phyloP scores from a whole-genome alignment of 2,329 filamentous ascomycete genomes.

The Verticillium alfalfae region DNA sequence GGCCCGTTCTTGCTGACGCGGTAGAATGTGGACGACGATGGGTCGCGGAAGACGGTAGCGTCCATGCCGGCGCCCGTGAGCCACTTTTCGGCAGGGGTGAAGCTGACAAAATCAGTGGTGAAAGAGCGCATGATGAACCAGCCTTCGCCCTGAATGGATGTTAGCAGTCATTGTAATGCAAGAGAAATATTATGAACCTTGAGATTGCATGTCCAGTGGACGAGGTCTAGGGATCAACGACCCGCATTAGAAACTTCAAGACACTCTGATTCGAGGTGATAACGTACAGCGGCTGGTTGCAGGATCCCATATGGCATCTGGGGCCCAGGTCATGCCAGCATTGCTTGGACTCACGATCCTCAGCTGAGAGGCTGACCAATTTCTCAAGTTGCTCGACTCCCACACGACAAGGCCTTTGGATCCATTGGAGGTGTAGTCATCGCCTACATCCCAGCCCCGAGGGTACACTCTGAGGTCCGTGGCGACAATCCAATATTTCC shows the following conservation, averaged over 20 bases:
- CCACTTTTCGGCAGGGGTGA: constrained; percentile 6
- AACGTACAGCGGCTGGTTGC: constrained; percentile 3
- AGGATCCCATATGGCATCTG: constrained; percentile 29
- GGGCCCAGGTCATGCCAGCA: constrained; percentile 35
- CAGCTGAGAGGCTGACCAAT: constrained; percentile 30
- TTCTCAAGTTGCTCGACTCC: constrained; percentile 32
- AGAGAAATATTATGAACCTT: not conserved
- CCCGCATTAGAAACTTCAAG: not conserved
- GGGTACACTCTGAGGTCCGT: constrained; percentile 27
- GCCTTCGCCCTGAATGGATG: constrained; percentile 1
- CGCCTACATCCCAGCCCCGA: constrained; percentile 21
- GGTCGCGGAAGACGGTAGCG: constrained; percentile 6
- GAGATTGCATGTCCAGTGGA: constrained; percentile 3
- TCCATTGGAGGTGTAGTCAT: constrained; percentile 6
- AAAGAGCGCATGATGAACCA: constrained; percentile 8
- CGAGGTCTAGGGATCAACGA: not conserved
- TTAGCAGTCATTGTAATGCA: too few species aligned
- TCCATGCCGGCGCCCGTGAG: constrained; percentile 9
- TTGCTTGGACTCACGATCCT: constrained; percentile 29
- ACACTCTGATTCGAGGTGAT: not conserved
- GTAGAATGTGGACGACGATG: constrained; percentile 4
- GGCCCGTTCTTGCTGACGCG: constrained; percentile 12
- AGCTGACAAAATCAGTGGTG: constrained; percentile 11
- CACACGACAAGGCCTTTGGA: constrained; percentile 32
- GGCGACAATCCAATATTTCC: constrained; percentile 31